Base-by-base conservation (phyloP, 805 yeast species). In the Maudiozyma barnettii region DNA sequence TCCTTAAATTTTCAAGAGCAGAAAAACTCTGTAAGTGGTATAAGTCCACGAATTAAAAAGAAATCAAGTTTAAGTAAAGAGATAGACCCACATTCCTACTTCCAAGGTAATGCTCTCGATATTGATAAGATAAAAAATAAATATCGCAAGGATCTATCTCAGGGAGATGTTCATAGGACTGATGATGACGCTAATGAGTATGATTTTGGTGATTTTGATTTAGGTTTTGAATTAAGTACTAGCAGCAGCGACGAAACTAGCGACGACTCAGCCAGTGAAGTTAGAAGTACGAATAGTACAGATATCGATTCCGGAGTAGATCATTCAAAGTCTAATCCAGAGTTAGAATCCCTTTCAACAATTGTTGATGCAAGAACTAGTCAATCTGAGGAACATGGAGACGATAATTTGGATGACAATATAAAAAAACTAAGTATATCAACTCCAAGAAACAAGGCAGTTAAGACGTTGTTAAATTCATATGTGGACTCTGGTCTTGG, bases 11-110 rank as follows among this genome's bases (percentile, higher is more conserved):
- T 46, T 20, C 49, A 44, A 4, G 48, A 49, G 35, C 45, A 43
- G 19, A 50, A 46, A 38, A 48, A 40, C 31, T 46, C 59, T 2
- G 42, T 39, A 8, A 37, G 51, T 9, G 38, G 36, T 8, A 44
- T 51, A 13, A 45, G 49, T 20, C 50, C 55, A 21, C 45, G 43
- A 4, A 46, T 46, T 29, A 55, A 52, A 43, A 56, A 57, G 33
- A 58, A 60, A 37, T 59, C 65, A 2, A 60, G 63, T 38, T 38
- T 59, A 20, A 59, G 64, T 44, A 57, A 51, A 39, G 62, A 60
- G 42, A 57, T 58, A 18, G 51, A 52, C 20, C 46, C 56, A 6
- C 20, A 19, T 21, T 35, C 47, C 3, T 43, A 30, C 19, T 33
- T 45, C 29, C 20, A 23, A 6, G 43, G 35, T 26, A 45, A 41